Evolutionary conservation across 352 stramenopile genomes (phyloP).

Genomic region (Pythium sukuiense): DNA sequence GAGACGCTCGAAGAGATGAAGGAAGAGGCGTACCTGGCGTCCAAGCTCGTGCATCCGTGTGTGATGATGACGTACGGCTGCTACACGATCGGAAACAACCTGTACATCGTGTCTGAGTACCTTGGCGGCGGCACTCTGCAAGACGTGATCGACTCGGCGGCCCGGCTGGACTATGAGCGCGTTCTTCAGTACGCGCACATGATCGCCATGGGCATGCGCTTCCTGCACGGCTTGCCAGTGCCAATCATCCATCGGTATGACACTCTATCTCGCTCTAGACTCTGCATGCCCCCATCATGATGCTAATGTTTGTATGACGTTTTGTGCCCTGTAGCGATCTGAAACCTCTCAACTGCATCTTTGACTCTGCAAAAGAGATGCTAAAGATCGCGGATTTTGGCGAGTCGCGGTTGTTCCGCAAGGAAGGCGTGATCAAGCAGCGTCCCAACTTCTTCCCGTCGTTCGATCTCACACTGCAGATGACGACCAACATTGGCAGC

Average conservation of each 20-base stretch:
- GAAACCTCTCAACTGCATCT: slow-evolving; percentile 84
- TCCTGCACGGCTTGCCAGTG: slow-evolving; percentile 68
- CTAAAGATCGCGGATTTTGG: slow-evolving; percentile 84
- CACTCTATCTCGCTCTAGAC: not conserved
- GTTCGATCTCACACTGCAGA: slow-evolving; percentile 64
- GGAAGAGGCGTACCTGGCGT: slow-evolving; percentile 79
- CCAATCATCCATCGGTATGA: slow-evolving; percentile 73
- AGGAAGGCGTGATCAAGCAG: slow-evolving; percentile 50
- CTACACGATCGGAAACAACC: slow-evolving; percentile 74
- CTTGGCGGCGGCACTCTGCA: slow-evolving; percentile 80
- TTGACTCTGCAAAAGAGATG: slow-evolving; percentile 72
- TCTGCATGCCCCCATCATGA: not conserved
- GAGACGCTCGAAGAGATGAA: slow-evolving; percentile 80
- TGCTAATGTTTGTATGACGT: not conserved
- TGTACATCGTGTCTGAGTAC: slow-evolving; percentile 86
- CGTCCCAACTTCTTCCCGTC: slow-evolving; percentile 62
- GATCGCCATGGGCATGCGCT: slow-evolving; percentile 82
- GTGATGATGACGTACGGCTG: slow-evolving; percentile 87
- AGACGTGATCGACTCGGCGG: slow-evolving; percentile 59
- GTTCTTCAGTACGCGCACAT: slow-evolving; percentile 75
- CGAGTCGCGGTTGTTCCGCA: slow-evolving; percentile 68
- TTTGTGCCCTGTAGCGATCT: slow-evolving; percentile 42
- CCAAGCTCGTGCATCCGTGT: slow-evolving; percentile 72
- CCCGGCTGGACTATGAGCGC: slow-evolving; percentile 56
- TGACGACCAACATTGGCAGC: slow-evolving; percentile 83